phyloP scores from a whole-genome alignment of 805 yeast species.

The Ogataea neopini region DNA sequence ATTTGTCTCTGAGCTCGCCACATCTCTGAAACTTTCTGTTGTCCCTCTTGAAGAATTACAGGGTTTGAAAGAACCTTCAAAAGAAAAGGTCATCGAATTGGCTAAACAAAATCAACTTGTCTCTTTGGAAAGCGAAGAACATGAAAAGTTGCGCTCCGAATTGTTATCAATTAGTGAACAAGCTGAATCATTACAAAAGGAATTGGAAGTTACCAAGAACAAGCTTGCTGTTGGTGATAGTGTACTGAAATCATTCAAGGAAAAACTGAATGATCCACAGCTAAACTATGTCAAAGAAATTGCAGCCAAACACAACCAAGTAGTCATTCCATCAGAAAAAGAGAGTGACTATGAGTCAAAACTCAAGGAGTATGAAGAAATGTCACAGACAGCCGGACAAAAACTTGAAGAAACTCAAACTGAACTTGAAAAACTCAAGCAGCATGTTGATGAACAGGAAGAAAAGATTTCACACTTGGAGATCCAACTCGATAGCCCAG shows the following conservation, averaged over 20 bases:
- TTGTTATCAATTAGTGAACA: not conserved
- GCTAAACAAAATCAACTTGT: constrained; percentile 14
- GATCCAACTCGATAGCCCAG: constrained; percentile 11
- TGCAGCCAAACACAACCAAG: constrained; percentile 19
- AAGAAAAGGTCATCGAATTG: constrained; percentile 11
- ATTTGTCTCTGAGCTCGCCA: constrained; percentile 36
- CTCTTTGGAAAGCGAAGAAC: constrained; percentile 9
- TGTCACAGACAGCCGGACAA: no score
- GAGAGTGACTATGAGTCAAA: not conserved
- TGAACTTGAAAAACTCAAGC: not conserved
- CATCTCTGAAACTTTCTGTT: constrained; percentile 22
- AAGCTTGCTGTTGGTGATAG: not conserved
- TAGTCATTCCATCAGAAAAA: constrained; percentile 7
- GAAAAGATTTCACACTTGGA: constrained; percentile 2
- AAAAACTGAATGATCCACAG: constrained; percentile 29
- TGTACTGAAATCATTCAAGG: constrained; percentile 8
- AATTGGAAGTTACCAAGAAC: not conserved
- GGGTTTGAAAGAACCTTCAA: constrained; percentile 18
- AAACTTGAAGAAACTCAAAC: not conserved
- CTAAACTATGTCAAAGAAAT: constrained; percentile 24
- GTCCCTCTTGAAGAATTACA: constrained; percentile 20
- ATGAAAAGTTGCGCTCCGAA: not conserved
- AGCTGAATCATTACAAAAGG: not conserved
- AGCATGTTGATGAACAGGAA: not conserved
- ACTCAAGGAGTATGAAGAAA: not conserved